Evolutionary conservation across 2,329 filamentous ascomycete species (phyloP).

Genomic region (Sporothrix pallida): DNA sequence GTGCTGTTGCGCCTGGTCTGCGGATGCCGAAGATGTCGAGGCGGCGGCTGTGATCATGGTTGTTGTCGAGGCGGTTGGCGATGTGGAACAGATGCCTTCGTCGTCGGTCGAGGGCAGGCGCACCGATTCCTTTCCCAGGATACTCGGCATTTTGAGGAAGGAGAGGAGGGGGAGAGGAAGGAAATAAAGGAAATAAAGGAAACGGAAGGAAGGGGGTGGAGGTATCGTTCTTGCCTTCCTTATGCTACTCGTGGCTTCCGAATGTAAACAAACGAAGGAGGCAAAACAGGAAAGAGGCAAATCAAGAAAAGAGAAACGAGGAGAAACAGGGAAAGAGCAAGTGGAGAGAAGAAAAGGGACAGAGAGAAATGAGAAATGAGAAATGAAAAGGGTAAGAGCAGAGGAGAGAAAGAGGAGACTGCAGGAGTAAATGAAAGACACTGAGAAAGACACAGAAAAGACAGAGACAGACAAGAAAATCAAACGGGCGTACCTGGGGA

Average conservation of each 20-base stretch:
- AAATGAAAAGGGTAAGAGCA: not conserved
- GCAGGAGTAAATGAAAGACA: not conserved
- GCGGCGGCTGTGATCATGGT: conserved; percentile 32
- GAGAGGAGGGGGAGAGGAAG: not conserved
- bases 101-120: conserved; percentile 29
- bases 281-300: not conserved
- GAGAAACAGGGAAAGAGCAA: not conserved
- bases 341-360: not conserved
- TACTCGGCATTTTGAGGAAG: conserved; percentile 13
- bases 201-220: not conserved
- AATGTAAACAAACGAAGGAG: not conserved
- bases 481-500: conserved; percentile 8
- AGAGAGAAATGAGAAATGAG: not conserved
- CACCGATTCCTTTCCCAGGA: conserved; percentile 17
- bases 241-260: not conserved
- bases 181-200: not conserved
- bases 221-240: not conserved
- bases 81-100: conserved; percentile 26
- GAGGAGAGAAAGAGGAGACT: not conserved
- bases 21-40: conserved; percentile 13
- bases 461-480: not conserved
- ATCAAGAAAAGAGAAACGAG: not conserved
- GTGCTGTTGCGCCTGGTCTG: not conserved
- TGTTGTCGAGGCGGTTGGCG: conserved; percentile 27
- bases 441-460: not conserved